Evolutionary conservation across 805 yeast genomes (phyloP), one percentile per base, ranked within the genome.

Genomic region (Pichia heedii): DNA sequence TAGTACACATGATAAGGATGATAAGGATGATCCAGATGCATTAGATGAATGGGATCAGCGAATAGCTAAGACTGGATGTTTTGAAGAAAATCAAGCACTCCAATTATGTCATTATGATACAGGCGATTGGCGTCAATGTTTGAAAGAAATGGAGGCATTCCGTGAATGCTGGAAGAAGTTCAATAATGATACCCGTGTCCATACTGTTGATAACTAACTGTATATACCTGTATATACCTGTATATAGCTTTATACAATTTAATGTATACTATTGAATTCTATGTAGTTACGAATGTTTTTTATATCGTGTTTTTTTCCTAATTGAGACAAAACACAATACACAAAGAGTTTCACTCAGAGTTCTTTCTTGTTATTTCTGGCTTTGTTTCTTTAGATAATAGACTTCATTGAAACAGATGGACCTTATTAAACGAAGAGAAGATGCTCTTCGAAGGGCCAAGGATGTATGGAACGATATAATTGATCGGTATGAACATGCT

Each of bases 61-160:
- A 47, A 85, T 85, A 40, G 71, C 69, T 24, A 70, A 78, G 29
- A 84, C 95, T 0, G 95, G 95, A 2, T 85, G 95, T 56, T 70
- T 74, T 13, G 82, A 73, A 26, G 89, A 85, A 55, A 85, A 85
- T 53, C 61, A 79, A 55, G 76, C 76, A 15, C 63, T 85, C 27
- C 85, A 81, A 41, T 61, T 84, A 29, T 85, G 95, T 52, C 88
- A 82, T 56, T 88, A 87, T 4, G 94, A 84, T 46, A 81, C 80
- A 1, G 77, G 77, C 24, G 94, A 85, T 56, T 85, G 95, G 95
- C 64, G 94, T 42, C 63, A 77, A 53, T 84, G 94, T 50, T 58
- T 76, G 2, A 63, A 65, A 18, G 93, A 84, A 70, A 69, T 70
- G 74, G 54, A 54, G 5, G 70, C 58, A 2, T 70, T 70, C 45